Conservation (phyloP, 371 early-diverging fungal genomes). For the Coemansia linderi region DNA sequence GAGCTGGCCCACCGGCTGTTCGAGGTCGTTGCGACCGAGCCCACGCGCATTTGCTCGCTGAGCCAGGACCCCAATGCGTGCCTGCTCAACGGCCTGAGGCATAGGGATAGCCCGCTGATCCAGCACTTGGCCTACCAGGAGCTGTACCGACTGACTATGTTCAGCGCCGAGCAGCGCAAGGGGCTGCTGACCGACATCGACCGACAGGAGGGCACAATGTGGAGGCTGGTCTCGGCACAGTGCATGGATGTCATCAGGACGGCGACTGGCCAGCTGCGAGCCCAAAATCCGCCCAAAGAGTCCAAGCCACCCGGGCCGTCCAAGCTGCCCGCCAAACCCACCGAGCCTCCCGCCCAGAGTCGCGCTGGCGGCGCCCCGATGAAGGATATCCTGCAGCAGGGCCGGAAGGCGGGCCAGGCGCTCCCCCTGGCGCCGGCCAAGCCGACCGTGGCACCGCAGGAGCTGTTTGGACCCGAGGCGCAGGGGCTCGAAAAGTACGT, state of each 20-base stretch:
- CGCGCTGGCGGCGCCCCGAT: conserved; percentile 39
- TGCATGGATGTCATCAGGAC: conserved; percentile 36
- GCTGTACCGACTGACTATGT: conserved; percentile 40
- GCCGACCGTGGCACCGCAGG: conserved; percentile 2
- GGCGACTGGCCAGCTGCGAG: conserved; percentile 28
- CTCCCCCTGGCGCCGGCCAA: neutral
- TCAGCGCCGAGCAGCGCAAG: conserved; percentile 35
- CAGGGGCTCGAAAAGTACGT: conserved; percentile 53
- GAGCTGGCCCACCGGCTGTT: conserved; percentile 50
- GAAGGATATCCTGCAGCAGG: conserved; percentile 29
- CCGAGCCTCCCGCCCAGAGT: neutral
- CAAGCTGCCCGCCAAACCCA: conserved; percentile 7
- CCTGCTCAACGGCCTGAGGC: conserved; percentile 38
- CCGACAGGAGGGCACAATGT: conserved; percentile 38
- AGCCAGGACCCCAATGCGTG: conserved; percentile 49
- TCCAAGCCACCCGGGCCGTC: neutral
- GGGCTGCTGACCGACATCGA: conserved; percentile 49
- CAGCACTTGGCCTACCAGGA: conserved; percentile 51
- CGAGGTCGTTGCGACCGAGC: conserved; percentile 46
- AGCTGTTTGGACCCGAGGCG: conserved; percentile 37
- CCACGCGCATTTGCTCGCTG: conserved; percentile 42
- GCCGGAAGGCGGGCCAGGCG: conserved; percentile 9
- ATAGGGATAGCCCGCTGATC: conserved; percentile 14
- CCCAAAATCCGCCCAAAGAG: conserved; percentile 17
- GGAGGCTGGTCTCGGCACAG: conserved; percentile 36